Evolutionary conservation across 148 eudicot species (phyloP), one percentile per base, ranked within the genome.

Genomic region (Diospyros lotus): DNA sequence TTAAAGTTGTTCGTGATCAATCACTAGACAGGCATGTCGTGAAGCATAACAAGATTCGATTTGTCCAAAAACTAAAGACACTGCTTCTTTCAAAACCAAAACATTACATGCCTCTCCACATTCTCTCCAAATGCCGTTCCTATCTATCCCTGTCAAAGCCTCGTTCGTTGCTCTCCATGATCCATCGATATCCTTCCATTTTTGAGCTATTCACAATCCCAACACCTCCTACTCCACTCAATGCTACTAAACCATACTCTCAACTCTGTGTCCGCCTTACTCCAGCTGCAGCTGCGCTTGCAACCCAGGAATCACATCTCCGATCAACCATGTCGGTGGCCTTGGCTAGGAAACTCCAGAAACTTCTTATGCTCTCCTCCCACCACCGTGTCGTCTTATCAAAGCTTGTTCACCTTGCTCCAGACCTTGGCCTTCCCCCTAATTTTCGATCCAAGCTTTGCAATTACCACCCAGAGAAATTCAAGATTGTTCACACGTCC

Each of bases 41-140:
- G 73, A 92, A 85, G 83, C 90, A 84, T 58, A 92, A 94, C 79
- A 90, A 82, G 81, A 85, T 89, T 43, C 87, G 98, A 3, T 94
- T 94, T 77, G 96, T 92, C 38, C 97, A 89, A 62, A 92, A 94
- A 84, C 89, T 94, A 45, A 90, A 80, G 75, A 87, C 91, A 17
- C 83, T 94, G 61, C 91, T 94, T 71, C 96, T 92, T 75, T 94
- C 96, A 12, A 94, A 92, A 79, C 93, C 96, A 28, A 92, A 94
- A 70, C 98, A 94, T 72, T 94, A 76, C 83, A 82, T 94, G 91
- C 86, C 90, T 52, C 67, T 94, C 69, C 86, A 89, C 13, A 73
- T 87, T 79, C 92, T 94, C 10, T 77, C 86, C 53, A 94, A 89
- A 82, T 94, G 98, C 69, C 87, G 92, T 15, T 75, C 89, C 60